Conservation (phyloP, 164 flowering plant species). For the Magnolia sinica region DNA sequence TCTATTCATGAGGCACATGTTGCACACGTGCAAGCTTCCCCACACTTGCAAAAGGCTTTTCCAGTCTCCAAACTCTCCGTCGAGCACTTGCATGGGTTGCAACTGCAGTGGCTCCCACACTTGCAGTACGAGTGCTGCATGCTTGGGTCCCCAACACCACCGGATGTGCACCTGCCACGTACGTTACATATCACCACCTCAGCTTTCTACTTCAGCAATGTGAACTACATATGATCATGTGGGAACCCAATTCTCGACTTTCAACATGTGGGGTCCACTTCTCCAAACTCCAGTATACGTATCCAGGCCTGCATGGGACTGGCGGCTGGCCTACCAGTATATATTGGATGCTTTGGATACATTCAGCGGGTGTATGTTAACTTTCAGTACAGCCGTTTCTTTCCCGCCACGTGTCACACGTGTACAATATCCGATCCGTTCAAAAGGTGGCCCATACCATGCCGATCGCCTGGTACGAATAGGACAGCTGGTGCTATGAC, state of each 20-base stretch:
- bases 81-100: conserved; percentile 46
- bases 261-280: neutral
- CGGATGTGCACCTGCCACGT: conserved; percentile 4
- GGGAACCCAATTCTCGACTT: no score
- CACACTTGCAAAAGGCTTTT: conserved; percentile 6
- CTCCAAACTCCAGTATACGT: neutral
- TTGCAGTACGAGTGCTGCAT: conserved; percentile 40
- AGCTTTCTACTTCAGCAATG: neutral
- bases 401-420: no score
- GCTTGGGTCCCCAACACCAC: neutral
- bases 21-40: conserved; percentile 9
- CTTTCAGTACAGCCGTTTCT: no score
- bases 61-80: neutral
- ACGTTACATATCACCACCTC: neutral
- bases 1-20: neutral
- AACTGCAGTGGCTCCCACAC: conserved; percentile 59
- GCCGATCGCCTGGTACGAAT: no score
- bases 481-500: no score
- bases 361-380: no score
- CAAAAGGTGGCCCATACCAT: no score
- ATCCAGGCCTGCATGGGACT: neutral
- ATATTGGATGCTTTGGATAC: no score
- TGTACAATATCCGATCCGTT: no score
- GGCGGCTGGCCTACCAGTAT: no score
- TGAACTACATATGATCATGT: no score